phyloP scores from a whole-genome alignment of 139 green algal genomes.

The Pleodorina starrii region DNA sequence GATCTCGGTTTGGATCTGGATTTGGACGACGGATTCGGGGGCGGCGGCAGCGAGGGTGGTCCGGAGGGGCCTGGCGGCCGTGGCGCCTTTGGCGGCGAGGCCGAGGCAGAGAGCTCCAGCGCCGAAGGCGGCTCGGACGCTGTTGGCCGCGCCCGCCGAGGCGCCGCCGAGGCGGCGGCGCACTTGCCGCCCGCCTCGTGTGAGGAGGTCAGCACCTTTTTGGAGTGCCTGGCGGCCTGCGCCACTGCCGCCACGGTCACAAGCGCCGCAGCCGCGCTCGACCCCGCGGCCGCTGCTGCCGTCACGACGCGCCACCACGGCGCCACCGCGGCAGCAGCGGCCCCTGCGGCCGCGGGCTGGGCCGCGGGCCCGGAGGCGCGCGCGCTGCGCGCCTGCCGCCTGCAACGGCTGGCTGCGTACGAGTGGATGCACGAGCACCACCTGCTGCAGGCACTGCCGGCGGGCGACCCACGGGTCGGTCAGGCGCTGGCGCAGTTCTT shows the following conservation, averaged over 20 bases:
- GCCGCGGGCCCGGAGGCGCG: not conserved
- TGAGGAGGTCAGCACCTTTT: not conserved
- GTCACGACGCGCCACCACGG: not conserved
- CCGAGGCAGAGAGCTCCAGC: no score
- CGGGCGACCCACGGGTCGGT: slow-evolving; percentile 21
- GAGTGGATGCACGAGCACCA: slow-evolving; percentile 63
- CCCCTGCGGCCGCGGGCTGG: not conserved
- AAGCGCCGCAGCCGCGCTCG: not conserved
- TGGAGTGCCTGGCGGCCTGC: slow-evolving; percentile 1
- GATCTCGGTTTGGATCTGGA: slow-evolving; percentile 43
- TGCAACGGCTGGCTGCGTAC: slow-evolving; percentile 61
- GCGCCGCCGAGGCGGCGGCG: no score
- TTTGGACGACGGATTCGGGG: slow-evolving; percentile 28
- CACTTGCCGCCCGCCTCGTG: not conserved
- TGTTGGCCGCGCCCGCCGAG: not conserved
- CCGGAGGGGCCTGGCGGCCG: not conserved
- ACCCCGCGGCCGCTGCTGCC: not conserved
- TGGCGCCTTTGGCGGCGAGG: not conserved
- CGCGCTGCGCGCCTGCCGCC: slow-evolving; percentile 2
- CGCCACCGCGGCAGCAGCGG: not conserved
- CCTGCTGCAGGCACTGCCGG: slow-evolving; percentile 37
- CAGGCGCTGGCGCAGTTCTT: slow-evolving; percentile 34
- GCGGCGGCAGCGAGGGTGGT: slow-evolving; percentile 9
- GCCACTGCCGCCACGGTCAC: slow-evolving; percentile 24
- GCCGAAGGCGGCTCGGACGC: no score